phyloP scores from a whole-genome alignment of 1,284 basidiomycete genomes.

The Austroboletus niveus region DNA sequence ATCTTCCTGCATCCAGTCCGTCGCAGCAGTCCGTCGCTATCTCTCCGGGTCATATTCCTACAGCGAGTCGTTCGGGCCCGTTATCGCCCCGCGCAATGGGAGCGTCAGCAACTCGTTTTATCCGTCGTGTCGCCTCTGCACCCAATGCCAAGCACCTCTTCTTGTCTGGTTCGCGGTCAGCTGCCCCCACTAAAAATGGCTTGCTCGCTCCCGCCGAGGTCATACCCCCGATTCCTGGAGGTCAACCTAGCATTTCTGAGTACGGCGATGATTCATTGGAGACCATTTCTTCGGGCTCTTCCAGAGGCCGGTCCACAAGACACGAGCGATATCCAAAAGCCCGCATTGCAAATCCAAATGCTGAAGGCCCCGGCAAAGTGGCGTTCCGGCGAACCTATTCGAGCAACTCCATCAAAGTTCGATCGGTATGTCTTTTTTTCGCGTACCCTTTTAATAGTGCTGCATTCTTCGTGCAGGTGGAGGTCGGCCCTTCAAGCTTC shows the following conservation, averaged over 20 bases:
- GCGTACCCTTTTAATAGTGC: not conserved
- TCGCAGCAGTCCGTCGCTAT: constrained; percentile 39
- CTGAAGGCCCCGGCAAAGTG: constrained; percentile 56
- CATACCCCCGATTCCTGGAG: constrained; percentile 48
- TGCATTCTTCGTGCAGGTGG: constrained; percentile 53
- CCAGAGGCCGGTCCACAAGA: constrained; percentile 48
- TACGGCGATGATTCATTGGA: constrained; percentile 67
- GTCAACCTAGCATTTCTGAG: constrained; percentile 49
- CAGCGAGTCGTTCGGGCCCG: constrained; percentile 35
- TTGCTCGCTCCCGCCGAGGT: constrained; percentile 66
- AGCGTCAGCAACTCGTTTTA: constrained; percentile 77
- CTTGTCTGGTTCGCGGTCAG: constrained; percentile 50
- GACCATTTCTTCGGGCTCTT: constrained; percentile 70
- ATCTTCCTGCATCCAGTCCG: constrained; percentile 24
- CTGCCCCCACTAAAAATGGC: constrained; percentile 68
- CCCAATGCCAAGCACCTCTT: constrained; percentile 95
- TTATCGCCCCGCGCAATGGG: constrained; percentile 65
- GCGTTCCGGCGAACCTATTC: constrained; percentile 94
- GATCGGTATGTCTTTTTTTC: constrained; percentile 55
- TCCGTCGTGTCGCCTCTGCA: constrained; percentile 93
- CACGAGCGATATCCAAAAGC: constrained; percentile 39
- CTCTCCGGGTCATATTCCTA: constrained; percentile 35
- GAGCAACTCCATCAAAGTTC: constrained; percentile 96
- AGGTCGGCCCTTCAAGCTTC: constrained; percentile 89
- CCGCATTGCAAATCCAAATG: constrained; percentile 42